Evolutionary conservation across 805 yeast genomes (phyloP), one percentile per base, ranked within the genome.

Genomic region (Cyberlindnera lachancei): DNA sequence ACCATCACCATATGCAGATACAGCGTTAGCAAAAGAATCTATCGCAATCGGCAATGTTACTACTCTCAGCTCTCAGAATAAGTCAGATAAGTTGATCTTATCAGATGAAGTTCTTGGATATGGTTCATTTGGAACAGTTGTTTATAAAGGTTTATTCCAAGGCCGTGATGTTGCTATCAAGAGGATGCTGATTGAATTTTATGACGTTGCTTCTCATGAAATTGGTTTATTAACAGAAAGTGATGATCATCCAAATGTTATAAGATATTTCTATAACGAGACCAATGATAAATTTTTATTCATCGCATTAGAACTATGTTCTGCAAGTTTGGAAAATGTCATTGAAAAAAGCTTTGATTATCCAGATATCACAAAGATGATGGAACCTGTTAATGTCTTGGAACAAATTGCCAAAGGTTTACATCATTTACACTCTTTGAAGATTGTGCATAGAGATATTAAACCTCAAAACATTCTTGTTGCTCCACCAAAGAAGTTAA

Each of bases 81-180:
- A 18, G 12, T 27, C 26, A 4, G 31, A 29, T 18, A 30, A 70
- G 35, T 56, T 85, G 40, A 61, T 67, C 0, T 71, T 90, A 4
- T 73, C 94, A 0, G 81, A 81, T 40, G 73, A 69, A 18, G 70
- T 87, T n/a, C 59, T 92, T 31, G 98, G 98, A 1, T 86, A 85
- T 53, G 98, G 98, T 1, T 85, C 96, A 1, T 95, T 88, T 46
- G 98, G 98, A 18, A 92, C 98, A 0, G 86, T 90, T 18, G 98
- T 92, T 1, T 86, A 76, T 52, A 75, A 79, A 51, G 98, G 98
- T 1, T 70, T 74, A 5, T 92, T 88, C 59, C 96, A 90, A 51
- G 79, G 76, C 44, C 68, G 98, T 35, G 95, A 94, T 1, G 98
- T 92, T 6, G 98, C 98, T 0, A 94, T 92, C 6, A 92, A 92